Base-by-base conservation (phyloP, 1,284 basidiomycete species). In the Phylloporus gajari region DNA sequence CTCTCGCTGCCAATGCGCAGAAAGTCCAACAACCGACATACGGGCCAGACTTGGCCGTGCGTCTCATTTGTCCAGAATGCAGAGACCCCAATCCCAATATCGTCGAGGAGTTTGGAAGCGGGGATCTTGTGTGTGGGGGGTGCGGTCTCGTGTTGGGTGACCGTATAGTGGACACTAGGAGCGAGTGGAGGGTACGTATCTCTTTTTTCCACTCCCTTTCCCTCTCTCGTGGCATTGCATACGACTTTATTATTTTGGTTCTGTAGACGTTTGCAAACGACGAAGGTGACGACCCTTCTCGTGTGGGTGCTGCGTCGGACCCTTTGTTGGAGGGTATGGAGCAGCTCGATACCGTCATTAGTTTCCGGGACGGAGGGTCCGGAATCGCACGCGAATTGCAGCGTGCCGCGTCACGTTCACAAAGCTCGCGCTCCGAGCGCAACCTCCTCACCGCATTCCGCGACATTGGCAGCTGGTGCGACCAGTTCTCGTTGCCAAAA, bases 281-380 rank as follows among this genome's bases (percentile, higher is more conserved):
- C 83, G 97, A 99, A 86, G 97, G 97, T 73, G 98, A 99, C 83
- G 98, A 99, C 83, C 97, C 97, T 71, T 99, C 97, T 78, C 98
- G 98, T 95, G 98, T 99, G 76, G 98, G 98, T 86, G 96, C 96
- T 69, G 96, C 97, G 56, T 92, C 93, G 58, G 97, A 98, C 82
- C 96, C 97, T 68, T 87, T 98, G 40, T 89, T 99, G 85, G 97
- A 98, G 81, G 95, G 95, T 65, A 94, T 96, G 78, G 96, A 97
- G 82, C 94, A 97, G 81, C 90, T 98, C 68, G 94, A 97, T 79
- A 99, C 98, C 40, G 91, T 95, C 74, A 98, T 99, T 81, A 96
- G 95, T 72, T 97, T 96, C 84, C 92, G 94, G 71, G 97, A 99
- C 80, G 97, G 97, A 71, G 95, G 97, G 68, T 94, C 96, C 3